phyloP scores from a whole-genome alignment of 257 asterid species.

The Jaltomata sinuosa region DNA sequence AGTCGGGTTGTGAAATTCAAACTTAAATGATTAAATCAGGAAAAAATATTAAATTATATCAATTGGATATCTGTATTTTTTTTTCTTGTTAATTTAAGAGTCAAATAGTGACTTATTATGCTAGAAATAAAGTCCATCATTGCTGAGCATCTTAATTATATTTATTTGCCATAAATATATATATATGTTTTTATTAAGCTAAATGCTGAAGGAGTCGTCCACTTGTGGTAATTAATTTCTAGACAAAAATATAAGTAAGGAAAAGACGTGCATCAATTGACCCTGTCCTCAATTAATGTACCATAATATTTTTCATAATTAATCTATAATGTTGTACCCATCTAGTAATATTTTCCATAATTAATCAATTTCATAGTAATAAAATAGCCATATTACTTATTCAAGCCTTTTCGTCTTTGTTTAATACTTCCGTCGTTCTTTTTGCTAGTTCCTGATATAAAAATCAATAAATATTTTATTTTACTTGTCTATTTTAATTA shows the following conservation, averaged over 20 bases:
- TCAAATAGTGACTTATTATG: neutral
- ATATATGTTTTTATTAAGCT: neutral
- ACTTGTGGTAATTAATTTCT: neutral
- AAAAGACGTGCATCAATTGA: neutral
- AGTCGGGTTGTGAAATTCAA: neutral
- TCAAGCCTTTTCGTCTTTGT: neutral
- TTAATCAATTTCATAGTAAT: no score
- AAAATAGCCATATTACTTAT: neutral
- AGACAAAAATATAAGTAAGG: neutral
- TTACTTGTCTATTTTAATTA: no score
- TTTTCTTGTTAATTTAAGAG: neutral
- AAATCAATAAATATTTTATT: no score
- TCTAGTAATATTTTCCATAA: neutral
- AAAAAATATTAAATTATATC: neutral
- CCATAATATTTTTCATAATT: neutral
- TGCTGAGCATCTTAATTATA: neutral
- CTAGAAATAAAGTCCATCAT: neutral
- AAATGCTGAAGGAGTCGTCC: neutral
- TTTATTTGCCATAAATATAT: neutral
- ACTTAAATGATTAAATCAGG: neutral
- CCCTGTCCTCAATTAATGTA: neutral
- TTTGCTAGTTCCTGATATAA: no score
- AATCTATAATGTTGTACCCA: neutral
- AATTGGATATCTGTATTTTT: neutral
- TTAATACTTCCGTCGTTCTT: no score